Conservation (phyloP, 139 green algal genomes). For the Pleodorina starrii region DNA sequence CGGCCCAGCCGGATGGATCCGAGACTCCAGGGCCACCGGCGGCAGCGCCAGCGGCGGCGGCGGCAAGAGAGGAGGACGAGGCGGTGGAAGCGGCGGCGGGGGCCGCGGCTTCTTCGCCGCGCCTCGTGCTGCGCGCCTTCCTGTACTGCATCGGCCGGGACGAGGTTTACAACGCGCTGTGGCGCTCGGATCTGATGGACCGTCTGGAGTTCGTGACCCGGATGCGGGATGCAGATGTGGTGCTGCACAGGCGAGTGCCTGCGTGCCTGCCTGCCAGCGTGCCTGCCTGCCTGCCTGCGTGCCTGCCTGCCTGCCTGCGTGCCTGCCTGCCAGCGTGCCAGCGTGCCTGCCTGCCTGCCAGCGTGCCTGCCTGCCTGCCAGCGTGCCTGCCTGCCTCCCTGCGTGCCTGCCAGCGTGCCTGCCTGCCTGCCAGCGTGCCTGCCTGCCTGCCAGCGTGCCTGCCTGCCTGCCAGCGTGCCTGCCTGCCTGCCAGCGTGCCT, state of each 20-base stretch:
- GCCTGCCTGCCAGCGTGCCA: too few relatives aligned
- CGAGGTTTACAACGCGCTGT: conserved; percentile 39
- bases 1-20: not conserved
- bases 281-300: too few relatives aligned
- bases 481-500: too few relatives aligned
- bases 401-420: too few relatives aligned
- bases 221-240: conserved; percentile 18
- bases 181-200: conserved; percentile 7
- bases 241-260: conserved; percentile 35
- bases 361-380: too few relatives aligned
- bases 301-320: too few relatives aligned
- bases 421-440: too few relatives aligned
- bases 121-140: not conserved
- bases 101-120: not conserved
- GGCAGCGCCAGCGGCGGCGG: not conserved
- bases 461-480: too few relatives aligned
- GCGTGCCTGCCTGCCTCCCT: too few relatives aligned
- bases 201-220: conserved; percentile 25
- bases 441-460: too few relatives aligned
- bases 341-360: too few relatives aligned
- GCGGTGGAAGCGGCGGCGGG: not conserved
- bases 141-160: conserved; percentile 31
- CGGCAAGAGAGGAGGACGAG: not conserved
- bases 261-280: too few relatives aligned
- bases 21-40: not conserved